Percentiles rank a stretch among this genome's conserved stretches.
These are phyloP conservation scores for Monosporascus sp. DNA, from an alignment of 2,329 filamentous ascomycete species.

Conservation along the genomic window DNA sequence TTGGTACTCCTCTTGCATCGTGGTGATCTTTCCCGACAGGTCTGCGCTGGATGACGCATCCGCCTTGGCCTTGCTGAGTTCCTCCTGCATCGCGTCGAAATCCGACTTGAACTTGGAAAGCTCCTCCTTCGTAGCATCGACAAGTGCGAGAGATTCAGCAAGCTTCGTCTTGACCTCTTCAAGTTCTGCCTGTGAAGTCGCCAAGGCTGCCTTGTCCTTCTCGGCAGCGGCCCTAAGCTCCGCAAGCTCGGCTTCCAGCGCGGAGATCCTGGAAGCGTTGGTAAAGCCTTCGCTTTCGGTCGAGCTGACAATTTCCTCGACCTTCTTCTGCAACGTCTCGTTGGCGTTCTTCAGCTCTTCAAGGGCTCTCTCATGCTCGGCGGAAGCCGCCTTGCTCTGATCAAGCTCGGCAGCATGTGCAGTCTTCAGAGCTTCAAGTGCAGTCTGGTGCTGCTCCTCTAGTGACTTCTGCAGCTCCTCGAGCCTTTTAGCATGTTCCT, in stretches of 20 bases:
- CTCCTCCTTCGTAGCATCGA: conserved; percentile 34
- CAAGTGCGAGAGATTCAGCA: conserved; percentile 20
- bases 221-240: conserved; percentile 45
- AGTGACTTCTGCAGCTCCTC: conserved; percentile 45
- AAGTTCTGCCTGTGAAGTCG: conserved; percentile 34
- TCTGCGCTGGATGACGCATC: conserved; percentile 30
- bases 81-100: conserved; percentile 40
- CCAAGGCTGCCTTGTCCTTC: conserved; percentile 43
- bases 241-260: conserved; percentile 46
- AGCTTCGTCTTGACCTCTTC: conserved; percentile 33
- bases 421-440: conserved; percentile 45
- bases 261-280: conserved; percentile 39
- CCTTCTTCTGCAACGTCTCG: conserved; percentile 48
- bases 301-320: conserved; percentile 46
- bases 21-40: conserved; percentile 18
- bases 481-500: conserved; percentile 45
- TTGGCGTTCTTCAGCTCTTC: conserved; percentile 46
- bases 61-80: conserved; percentile 40
- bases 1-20: conserved; percentile 29
- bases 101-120: conserved; percentile 43
- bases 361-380: conserved; percentile 43
- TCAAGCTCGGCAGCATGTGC: conserved; percentile 47
- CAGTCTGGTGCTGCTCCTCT: conserved; percentile 43
- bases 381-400: conserved; percentile 37
- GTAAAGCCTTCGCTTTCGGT: conserved; percentile 41